These are phyloP conservation scores for Comarum palustre DNA, from an alignment of 306 rosid species.

Conservation along the genomic window DNA sequence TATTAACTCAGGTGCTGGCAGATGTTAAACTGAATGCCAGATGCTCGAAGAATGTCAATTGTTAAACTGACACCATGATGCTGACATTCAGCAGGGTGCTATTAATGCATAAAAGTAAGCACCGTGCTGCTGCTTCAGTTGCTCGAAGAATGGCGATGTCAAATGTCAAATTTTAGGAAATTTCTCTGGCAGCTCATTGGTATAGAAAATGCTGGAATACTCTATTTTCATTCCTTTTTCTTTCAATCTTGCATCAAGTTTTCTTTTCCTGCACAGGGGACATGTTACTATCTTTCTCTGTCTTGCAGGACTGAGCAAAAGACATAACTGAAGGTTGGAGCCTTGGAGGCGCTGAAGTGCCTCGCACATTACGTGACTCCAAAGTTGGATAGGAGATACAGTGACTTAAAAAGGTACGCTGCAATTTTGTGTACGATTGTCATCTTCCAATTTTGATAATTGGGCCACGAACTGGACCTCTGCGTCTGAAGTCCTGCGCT, in stretches of 20 bases:
- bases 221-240: not conserved
- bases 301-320: conserved; percentile 27
- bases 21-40: no score
- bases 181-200: not conserved
- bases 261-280: not conserved
- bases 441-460: no score
- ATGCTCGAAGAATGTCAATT: no score
- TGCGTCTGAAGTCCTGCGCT: no score
- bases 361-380: conserved; percentile 71
- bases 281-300: not conserved
- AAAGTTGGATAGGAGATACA: conserved; percentile 57
- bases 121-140: conserved; percentile 55
- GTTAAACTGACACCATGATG: no score
- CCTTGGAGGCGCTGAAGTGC: conserved; percentile 8
- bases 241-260: not conserved
- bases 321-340: conserved; percentile 24
- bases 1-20: conserved; percentile 14
- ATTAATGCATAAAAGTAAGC: no score
- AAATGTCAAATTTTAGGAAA: conserved; percentile 26
- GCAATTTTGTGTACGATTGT: no score
- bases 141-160: conserved; percentile 75
- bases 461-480: not conserved
- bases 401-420: conserved; percentile 65
- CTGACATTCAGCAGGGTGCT: no score
- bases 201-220: not conserved